These are phyloP conservation scores for Globisporangium abappressorium DNA, from an alignment of 352 stramenopile species.

Conservation along the genomic window DNA sequence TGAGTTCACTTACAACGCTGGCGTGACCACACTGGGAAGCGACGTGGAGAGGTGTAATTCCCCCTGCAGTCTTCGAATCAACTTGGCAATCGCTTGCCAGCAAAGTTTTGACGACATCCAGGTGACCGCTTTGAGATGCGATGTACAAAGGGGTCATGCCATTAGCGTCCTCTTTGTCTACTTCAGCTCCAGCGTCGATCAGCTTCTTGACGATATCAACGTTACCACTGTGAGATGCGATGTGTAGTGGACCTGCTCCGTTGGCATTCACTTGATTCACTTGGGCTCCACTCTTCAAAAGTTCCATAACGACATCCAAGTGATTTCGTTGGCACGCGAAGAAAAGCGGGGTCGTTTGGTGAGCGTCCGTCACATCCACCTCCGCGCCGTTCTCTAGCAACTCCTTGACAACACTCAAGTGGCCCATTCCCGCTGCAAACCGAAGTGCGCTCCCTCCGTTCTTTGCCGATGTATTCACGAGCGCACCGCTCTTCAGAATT, in stretches of 20 bases:
- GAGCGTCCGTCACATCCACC: not conserved
- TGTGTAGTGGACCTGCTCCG: conserved; percentile 2
- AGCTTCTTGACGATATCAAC: conserved; percentile 2
- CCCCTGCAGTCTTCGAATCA: not conserved
- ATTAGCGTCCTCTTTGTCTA: not conserved
- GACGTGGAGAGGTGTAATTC: conserved; percentile 3
- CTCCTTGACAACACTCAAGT: not conserved
- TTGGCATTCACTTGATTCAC: not conserved
- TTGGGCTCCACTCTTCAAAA: not conserved
- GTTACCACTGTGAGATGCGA: conserved; percentile 1
- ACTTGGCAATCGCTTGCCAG: not conserved
- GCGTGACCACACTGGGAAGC: conserved; percentile 8
- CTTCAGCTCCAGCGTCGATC: not conserved
- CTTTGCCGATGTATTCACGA: not conserved
- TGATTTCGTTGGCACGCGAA: not conserved
- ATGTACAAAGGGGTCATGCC: conserved; percentile 1
- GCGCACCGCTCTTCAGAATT: not conserved
- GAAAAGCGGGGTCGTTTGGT: conserved; percentile 1
- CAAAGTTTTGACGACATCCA: not conserved
- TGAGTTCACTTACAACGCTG: conserved; percentile 1
- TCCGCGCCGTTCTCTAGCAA: conserved; percentile 42
- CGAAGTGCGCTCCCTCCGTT: not conserved
- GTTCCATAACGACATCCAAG: not conserved
- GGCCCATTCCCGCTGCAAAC: not conserved
- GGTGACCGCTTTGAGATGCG: conserved; percentile 8